Percentiles rank a stretch among this genome's conserved stretches.
These are phyloP conservation scores for Globisporangium paroecandrum DNA, from an alignment of 352 stramenopile genomes.

Conservation along the genomic window DNA sequence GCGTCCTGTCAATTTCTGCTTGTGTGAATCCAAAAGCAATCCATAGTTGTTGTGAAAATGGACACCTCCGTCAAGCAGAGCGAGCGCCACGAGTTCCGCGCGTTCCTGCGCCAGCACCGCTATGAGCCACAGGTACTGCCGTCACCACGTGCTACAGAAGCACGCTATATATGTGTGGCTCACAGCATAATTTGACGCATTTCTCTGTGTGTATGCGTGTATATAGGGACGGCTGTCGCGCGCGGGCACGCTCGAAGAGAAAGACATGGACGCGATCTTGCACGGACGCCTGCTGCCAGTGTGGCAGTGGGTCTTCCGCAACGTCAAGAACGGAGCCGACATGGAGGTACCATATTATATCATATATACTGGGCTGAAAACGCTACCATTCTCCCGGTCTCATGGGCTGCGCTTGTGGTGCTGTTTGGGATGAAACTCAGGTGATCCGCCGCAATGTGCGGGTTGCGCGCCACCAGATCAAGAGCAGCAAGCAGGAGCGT, in stretches of 20 bases:
- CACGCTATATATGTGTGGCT: neutral
- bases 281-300: constrained; percentile 26
- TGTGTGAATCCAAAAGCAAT: neutral
- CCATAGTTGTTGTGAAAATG: neutral
- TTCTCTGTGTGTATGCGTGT: neutral
- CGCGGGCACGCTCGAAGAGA: constrained; percentile 31
- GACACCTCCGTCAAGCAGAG: constrained; percentile 17
- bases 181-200: neutral
- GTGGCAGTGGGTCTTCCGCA: constrained; percentile 38
- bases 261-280: constrained; percentile 43
- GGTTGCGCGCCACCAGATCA: constrained; percentile 26
- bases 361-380: too few relatives aligned
- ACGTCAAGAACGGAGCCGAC: constrained; percentile 37
- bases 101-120: constrained; percentile 38
- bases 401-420: neutral
- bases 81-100: constrained; percentile 37
- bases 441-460: constrained; percentile 33
- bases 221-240: constrained; percentile 31
- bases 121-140: constrained; percentile 34
- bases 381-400: too few relatives aligned
- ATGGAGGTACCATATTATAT: constrained; percentile 23
- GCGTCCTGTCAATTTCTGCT: neutral
- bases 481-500: constrained; percentile 34
- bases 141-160: neutral
- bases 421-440: neutral